phyloP scores from a whole-genome alignment of 305 asterid species.

The Fraxinus sp. region DNA sequence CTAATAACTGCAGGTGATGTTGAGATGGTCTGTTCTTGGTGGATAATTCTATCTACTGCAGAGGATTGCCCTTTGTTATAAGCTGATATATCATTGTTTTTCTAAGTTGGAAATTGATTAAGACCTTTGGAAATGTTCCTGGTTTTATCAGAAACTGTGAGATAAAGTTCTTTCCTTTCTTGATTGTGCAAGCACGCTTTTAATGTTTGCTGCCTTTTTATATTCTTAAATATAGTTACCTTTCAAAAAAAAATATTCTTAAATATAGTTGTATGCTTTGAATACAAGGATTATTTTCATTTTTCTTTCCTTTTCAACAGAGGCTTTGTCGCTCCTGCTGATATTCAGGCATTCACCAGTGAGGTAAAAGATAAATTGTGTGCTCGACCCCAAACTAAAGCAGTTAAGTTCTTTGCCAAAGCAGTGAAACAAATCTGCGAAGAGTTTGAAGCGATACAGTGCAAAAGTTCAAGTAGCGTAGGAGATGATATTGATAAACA shows the following conservation, averaged over 20 bases:
- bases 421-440: constrained; percentile 84
- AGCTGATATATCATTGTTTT: neutral
- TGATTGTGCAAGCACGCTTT: neutral
- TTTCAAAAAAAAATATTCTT: neutral
- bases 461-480: constrained; percentile 38
- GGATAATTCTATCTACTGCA: neutral
- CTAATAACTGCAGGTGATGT: neutral
- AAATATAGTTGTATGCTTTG: neutral
- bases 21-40: neutral
- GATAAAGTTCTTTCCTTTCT: neutral
- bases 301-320: constrained; percentile 45
- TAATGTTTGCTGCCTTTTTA: neutral
- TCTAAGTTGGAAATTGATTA: neutral
- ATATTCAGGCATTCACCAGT: constrained; percentile 72
- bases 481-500: constrained; percentile 47
- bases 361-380: constrained; percentile 66
- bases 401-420: constrained; percentile 60
- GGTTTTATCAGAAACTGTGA: neutral
- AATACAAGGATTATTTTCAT: neutral
- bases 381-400: constrained; percentile 68
- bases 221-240: neutral
- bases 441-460: constrained; percentile 64
- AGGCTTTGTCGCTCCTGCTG: constrained; percentile 92
- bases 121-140: neutral
- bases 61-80: neutral